Evolutionary conservation across 768 basidiomycete genomes (phyloP).

Genomic region (Lactifluus echinatus): DNA sequence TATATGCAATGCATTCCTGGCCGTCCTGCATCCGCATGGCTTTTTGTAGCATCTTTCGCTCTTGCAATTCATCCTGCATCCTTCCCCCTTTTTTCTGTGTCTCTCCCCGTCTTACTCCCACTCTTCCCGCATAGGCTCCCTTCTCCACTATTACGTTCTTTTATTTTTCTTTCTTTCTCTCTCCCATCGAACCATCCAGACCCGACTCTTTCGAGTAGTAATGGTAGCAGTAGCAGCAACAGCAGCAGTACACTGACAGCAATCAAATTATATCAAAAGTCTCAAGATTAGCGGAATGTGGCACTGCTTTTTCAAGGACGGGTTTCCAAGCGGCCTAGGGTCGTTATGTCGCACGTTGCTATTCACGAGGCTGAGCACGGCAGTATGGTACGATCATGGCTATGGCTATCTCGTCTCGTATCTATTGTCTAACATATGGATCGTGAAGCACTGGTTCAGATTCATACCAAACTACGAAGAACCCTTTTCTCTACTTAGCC

Average conservation of each 20-base stretch:
- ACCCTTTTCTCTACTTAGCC: too few relatives aligned
- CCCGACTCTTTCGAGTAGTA: constrained; percentile 8
- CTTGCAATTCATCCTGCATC: constrained; percentile 1
- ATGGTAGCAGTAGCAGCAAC: constrained; percentile 1
- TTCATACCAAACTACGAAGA: too few relatives aligned
- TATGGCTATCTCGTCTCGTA: too few relatives aligned
- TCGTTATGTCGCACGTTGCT: too few relatives aligned
- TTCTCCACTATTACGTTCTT: background rate
- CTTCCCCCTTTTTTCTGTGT: background rate
- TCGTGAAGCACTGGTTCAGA: too few relatives aligned
- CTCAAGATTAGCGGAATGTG: too few relatives aligned
- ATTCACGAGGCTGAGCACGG: too few relatives aligned
- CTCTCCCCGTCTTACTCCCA: background rate
- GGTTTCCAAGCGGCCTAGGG: too few relatives aligned
- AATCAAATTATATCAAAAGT: constrained; percentile 9
- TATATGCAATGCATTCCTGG: constrained; percentile 1
- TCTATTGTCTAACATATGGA: too few relatives aligned
- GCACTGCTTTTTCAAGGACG: background rate
- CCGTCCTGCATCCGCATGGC: constrained; percentile 7
- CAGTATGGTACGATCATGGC: too few relatives aligned
- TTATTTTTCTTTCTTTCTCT: background rate
- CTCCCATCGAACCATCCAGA: constrained; percentile 2
- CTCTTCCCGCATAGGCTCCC: background rate
- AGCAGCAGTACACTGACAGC: constrained; percentile 13
- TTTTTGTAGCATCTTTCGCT: constrained; percentile 9